A percentile compares a stretch with the other conserved stretches of the same genome.
phyloP scores from a whole-genome alignment of 75 land plant species.

The Larix kaempferi region DNA sequence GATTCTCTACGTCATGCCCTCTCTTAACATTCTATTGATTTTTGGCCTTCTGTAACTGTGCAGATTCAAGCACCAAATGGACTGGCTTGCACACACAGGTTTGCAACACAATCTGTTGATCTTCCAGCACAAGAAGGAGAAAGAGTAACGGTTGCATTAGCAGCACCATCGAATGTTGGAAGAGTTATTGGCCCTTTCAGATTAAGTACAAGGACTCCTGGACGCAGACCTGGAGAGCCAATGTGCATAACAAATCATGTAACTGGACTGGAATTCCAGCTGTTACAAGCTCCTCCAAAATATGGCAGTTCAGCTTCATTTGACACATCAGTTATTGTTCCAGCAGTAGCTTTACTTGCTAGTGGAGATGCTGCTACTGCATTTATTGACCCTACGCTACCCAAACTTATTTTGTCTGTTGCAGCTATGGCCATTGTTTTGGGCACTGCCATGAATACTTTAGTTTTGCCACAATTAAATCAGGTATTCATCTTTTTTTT shows the following conservation, averaged over 20 bases:
- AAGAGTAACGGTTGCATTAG: slow-evolving; percentile 74
- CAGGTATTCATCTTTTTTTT: slow-evolving; percentile 34
- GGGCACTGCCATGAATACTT: slow-evolving; percentile 59
- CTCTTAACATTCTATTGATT: background rate
- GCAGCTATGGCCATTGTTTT: slow-evolving; percentile 59
- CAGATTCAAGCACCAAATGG: slow-evolving; percentile 90
- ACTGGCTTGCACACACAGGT: slow-evolving; percentile 75
- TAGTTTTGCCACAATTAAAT: slow-evolving; percentile 71
- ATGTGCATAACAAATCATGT: slow-evolving; percentile 80
- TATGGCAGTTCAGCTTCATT: slow-evolving; percentile 48
- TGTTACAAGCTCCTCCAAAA: slow-evolving; percentile 69
- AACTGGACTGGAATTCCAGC: slow-evolving; percentile 52
- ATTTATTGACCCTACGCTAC: slow-evolving; percentile 79
- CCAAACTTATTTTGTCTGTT: slow-evolving; percentile 56
- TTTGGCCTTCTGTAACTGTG: background rate
- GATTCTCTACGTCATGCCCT: background rate
- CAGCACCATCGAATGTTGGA: slow-evolving; percentile 71
- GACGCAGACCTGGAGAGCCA: slow-evolving; percentile 77
- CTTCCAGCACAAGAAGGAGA: slow-evolving; percentile 96
- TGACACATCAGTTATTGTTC: slow-evolving; percentile 54
- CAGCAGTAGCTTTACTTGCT: slow-evolving; percentile 68
- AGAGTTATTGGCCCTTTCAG: slow-evolving; percentile 69
- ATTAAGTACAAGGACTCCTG: slow-evolving; percentile 61
- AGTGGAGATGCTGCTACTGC: slow-evolving; percentile 85
- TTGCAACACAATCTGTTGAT: slow-evolving; percentile 87